Percentiles rank a stretch among this genome's conserved stretches.
These are phyloP conservation scores for Solanum bukasovii DNA, from an alignment of 257 asterid species.

Conservation along the genomic window DNA sequence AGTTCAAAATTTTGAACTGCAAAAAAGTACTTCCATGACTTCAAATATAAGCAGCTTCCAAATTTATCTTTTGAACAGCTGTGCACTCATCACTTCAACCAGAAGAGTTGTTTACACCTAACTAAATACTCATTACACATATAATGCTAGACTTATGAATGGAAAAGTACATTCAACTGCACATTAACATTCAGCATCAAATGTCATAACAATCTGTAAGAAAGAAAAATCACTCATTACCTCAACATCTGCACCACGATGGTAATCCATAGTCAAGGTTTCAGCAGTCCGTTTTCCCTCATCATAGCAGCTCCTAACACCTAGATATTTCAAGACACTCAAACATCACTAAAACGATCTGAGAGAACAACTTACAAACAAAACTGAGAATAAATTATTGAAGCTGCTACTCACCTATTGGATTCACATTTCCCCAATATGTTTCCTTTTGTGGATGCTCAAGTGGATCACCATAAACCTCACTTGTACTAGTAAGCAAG, in stretches of 20 bases:
- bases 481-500: slow-evolving; percentile 93
- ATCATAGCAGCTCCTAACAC: slow-evolving; percentile 92
- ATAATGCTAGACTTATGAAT: neutral
- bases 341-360: neutral
- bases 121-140: neutral
- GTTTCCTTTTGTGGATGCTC: slow-evolving; percentile 99
- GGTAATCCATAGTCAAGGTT: slow-evolving; percentile 94
- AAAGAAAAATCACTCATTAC: slow-evolving; percentile 17
- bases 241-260: slow-evolving; percentile 91
- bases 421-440: slow-evolving; percentile 97
- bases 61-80: neutral
- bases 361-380: neutral
- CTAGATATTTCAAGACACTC: slow-evolving; percentile 20
- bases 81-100: neutral
- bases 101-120: neutral
- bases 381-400: neutral
- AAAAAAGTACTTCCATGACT: neutral
- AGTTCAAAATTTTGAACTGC: neutral
- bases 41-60: neutral
- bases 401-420: slow-evolving; percentile 48
- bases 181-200: neutral
- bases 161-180: neutral
- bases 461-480: slow-evolving; percentile 97
- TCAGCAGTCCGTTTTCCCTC: slow-evolving; percentile 96
- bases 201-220: neutral